Percentiles rank a stretch among this genome's conserved stretches.
Evolutionary conservation across 2,329 filamentous ascomycete genomes (phyloP).

Genomic region (Chaetomium olivaceum): DNA sequence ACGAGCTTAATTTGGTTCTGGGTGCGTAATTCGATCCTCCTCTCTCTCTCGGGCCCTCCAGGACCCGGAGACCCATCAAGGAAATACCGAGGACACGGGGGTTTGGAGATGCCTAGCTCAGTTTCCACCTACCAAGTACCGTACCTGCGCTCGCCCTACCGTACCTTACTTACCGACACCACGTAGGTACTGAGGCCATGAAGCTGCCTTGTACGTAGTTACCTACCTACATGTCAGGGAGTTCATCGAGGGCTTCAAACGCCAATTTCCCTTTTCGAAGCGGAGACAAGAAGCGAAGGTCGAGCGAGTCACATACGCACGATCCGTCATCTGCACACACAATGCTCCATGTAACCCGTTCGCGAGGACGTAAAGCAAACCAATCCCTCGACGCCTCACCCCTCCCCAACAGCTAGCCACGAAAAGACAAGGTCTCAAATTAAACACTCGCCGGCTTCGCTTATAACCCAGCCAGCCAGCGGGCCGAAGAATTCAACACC

Average conservation of each 20-base stretch:
- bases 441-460: neutral
- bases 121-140: too few species aligned
- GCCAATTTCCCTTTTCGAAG: neutral
- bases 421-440: neutral
- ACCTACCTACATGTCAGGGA: neutral
- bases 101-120: neutral
- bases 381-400: neutral
- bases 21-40: neutral
- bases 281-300: neutral
- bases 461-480: neutral
- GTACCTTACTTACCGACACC: too few species aligned
- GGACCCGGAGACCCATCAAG: neutral
- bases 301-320: neutral
- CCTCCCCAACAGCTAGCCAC: neutral
- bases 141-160: too few species aligned
- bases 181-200: too few species aligned
- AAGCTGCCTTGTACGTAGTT: neutral
- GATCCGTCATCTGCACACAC: neutral
- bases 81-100: neutral
- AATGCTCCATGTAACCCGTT: neutral
- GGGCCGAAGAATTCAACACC: neutral
- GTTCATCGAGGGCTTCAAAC: neutral
- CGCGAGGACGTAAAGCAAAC: neutral
- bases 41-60: neutral
- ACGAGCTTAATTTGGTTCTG: neutral